phyloP scores from a whole-genome alignment of 345 rosid species.

The Melaleuca alternifolia region DNA sequence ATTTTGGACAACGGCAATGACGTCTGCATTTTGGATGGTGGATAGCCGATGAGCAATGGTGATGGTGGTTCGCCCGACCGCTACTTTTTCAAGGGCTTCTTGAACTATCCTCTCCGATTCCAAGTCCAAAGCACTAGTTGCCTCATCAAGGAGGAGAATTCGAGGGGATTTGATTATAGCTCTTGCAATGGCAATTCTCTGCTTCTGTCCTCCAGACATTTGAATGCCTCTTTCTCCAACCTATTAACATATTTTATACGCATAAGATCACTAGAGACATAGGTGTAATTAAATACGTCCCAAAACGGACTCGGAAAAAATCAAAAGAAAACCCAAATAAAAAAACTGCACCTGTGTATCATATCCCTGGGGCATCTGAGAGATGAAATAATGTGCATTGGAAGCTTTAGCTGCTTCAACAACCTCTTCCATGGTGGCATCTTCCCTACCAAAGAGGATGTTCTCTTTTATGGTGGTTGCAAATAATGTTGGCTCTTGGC shows the following conservation, averaged over 20 bases:
- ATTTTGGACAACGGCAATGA: conserved; percentile 34
- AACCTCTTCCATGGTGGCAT: conserved; percentile 47
- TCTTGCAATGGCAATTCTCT: conserved; percentile 57
- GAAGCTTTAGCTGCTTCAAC: conserved; percentile 55
- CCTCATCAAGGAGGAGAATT: conserved; percentile 62
- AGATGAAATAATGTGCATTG: conserved; percentile 56
- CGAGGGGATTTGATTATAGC: conserved; percentile 60
- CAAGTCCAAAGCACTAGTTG: conserved; percentile 66
- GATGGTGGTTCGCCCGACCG: conserved; percentile 53
- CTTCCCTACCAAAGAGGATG: conserved; percentile 60
- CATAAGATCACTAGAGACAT: not conserved
- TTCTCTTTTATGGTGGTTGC: conserved; percentile 65
- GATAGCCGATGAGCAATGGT: conserved; percentile 67
- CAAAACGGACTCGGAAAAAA: not conserved
- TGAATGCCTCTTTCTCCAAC: conserved; percentile 76
- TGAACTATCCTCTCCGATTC: conserved; percentile 62
- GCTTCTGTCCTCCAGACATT: conserved; percentile 80
- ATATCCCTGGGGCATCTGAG: conserved; percentile 47
- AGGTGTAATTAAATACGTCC: not conserved
- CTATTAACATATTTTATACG: not conserved
- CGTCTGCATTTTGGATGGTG: conserved; percentile 47
- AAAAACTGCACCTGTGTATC: conserved; percentile 44
- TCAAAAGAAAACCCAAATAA: not conserved
- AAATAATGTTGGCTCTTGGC: conserved; percentile 63
- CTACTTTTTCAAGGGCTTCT: conserved; percentile 52